Conservation (phyloP, 1,139 yeast genomes). For the Debaryomyces subglobosus region DNA sequence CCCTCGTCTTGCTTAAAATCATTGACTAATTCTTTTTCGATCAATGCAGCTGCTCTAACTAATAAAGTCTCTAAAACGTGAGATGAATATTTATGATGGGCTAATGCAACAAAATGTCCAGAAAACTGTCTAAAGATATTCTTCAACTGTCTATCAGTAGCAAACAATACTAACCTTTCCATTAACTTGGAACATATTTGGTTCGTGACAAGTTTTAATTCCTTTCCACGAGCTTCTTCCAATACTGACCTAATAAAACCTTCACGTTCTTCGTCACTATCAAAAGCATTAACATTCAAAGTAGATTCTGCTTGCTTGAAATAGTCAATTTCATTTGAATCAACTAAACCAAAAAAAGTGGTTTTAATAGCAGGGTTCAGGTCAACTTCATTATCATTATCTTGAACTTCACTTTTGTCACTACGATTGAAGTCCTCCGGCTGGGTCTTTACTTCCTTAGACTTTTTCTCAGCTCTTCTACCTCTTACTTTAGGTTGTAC, state of each 20-base stretch:
- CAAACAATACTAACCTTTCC: constrained; percentile 78
- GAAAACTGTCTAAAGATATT: constrained; percentile 65
- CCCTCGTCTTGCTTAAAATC: constrained; percentile 32
- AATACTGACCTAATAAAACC: constrained; percentile 77
- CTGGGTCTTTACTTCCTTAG: constrained; percentile 18
- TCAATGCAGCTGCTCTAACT: constrained; percentile 72
- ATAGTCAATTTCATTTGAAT: constrained; percentile 81
- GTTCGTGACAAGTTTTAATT: constrained; percentile 87
- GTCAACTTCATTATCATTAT: constrained; percentile 11
- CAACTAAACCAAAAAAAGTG: constrained; percentile 82
- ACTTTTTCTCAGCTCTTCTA: constrained; percentile 60
- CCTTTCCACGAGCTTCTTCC: constrained; percentile 89
- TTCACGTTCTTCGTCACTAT: constrained; percentile 66
- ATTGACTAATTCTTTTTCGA: constrained; percentile 64
- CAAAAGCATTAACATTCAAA: constrained; percentile 79
- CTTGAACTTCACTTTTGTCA: constrained; percentile 10
- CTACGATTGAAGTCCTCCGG: constrained; percentile 15
- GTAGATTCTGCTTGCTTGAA: constrained; percentile 92
- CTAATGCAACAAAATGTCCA: constrained; percentile 73
- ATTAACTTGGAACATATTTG: constrained; percentile 92
- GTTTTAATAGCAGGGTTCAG: constrained; percentile 16
- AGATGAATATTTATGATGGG: constrained; percentile 89
- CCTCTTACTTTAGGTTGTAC: constrained; percentile 57
- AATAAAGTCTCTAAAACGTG: constrained; percentile 90
- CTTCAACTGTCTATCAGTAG: constrained; percentile 67